Evolutionary conservation across 345 rosid species (phyloP).

Genomic region (Schrenkiella parvula): DNA sequence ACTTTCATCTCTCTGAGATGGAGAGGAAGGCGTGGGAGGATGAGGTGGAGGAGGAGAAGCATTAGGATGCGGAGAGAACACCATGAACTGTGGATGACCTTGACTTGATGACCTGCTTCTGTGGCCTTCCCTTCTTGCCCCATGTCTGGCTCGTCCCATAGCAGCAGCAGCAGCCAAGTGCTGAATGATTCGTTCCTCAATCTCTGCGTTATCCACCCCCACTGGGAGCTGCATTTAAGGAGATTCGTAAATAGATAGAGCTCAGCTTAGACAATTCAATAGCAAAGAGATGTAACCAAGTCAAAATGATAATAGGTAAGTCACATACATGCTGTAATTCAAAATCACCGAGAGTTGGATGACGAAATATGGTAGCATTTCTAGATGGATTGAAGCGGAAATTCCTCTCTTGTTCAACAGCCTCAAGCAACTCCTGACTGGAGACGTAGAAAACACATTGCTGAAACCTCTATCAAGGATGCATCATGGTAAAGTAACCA

Average conservation of each 20-base stretch:
- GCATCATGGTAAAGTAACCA: not conserved
- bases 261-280: not conserved
- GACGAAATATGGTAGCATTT: slow-evolving; percentile 85
- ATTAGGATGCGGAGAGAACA: slow-evolving; percentile 62
- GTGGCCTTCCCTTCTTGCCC: slow-evolving; percentile 77
- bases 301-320: slow-evolving; percentile 8
- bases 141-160: slow-evolving; percentile 85
- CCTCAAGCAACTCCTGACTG: slow-evolving; percentile 96
- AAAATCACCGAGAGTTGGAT: slow-evolving; percentile 91
- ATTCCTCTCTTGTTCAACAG: slow-evolving; percentile 76
- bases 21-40: slow-evolving; percentile 50
- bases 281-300: not conserved
- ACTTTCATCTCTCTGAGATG: slow-evolving; percentile 49
- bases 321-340: slow-evolving; percentile 84
- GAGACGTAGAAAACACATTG: slow-evolving; percentile 12
- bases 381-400: slow-evolving; percentile 70
- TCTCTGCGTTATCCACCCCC: slow-evolving; percentile 75
- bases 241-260: slow-evolving; percentile 2
- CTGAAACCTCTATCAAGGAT: not conserved
- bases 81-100: slow-evolving; percentile 73
- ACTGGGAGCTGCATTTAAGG: slow-evolving; percentile 57
- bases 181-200: slow-evolving; percentile 94
- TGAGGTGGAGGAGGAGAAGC: slow-evolving; percentile 40
- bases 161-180: slow-evolving; percentile 97
- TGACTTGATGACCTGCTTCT: slow-evolving; percentile 71